Percentiles rank a stretch among this genome's conserved stretches.
These are phyloP conservation scores for Cupressus sempervirens DNA, from an alignment of 75 land plant species.

Conservation along the genomic window DNA sequence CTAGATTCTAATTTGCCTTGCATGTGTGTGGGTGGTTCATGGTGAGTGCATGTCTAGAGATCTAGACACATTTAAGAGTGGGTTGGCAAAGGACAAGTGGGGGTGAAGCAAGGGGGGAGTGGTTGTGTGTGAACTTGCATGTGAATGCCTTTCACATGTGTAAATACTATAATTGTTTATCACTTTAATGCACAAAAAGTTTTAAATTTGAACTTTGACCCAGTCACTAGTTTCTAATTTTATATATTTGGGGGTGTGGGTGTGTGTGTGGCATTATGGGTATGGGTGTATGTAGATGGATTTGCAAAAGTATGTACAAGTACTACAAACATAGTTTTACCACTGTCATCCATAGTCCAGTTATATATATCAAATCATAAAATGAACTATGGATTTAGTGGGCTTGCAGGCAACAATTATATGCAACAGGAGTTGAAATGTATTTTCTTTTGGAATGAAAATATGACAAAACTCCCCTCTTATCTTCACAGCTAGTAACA, in stretches of 20 bases:
- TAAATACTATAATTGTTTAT: conserved; percentile 18
- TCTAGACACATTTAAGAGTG: no score
- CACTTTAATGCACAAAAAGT: not conserved
- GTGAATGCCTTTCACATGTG: no score
- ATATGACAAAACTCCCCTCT: not conserved
- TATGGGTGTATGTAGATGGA: no score
- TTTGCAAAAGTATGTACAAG: no score
- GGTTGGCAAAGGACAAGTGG: no score
- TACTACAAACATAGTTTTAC: conserved; percentile 21
- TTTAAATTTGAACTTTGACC: not conserved
- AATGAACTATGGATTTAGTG: not conserved
- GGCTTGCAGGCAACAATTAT: not conserved
- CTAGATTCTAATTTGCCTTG: not conserved
- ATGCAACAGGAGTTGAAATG: not conserved
- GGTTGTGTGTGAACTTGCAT: no score
- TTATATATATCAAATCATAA: not conserved
- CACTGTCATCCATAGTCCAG: no score
- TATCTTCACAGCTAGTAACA: not conserved
- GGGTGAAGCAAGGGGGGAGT: no score
- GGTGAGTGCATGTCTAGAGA: no score
- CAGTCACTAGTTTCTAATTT: not conserved
- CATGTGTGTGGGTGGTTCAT: no score
- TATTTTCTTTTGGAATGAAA: not conserved
- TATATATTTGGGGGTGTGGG: not conserved
- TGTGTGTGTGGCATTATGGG: no score